A percentile compares a stretch with the other conserved stretches of the same genome.
phyloP scores from a whole-genome alignment of 352 stramenopile species.

The Phytophthora uliginosa region DNA sequence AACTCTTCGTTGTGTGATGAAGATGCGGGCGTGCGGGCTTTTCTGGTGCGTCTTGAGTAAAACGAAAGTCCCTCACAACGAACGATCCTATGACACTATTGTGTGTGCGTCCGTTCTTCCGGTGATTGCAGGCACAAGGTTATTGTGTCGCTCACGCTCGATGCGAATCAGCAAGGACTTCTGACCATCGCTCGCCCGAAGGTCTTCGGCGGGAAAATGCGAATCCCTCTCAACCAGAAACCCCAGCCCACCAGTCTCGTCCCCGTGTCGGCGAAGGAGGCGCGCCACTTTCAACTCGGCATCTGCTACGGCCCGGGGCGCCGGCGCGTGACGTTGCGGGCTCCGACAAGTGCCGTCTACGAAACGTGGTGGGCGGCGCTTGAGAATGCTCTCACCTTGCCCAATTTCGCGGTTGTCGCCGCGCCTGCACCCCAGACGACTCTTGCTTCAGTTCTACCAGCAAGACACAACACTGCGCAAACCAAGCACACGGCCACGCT shows the following conservation, averaged over 20 bases:
- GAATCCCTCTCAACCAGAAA: conserved; percentile 26
- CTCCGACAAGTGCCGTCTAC: conserved; percentile 31
- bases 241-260: conserved; percentile 5
- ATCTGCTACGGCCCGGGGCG: conserved; percentile 26
- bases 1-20: conserved; percentile 38
- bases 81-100: background rate
- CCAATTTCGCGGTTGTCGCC: conserved; percentile 30
- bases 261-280: conserved; percentile 31
- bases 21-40: conserved; percentile 39
- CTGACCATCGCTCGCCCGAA: conserved; percentile 35
- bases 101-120: conserved; percentile 1
- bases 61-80: background rate
- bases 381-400: conserved; percentile 23
- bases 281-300: conserved; percentile 19
- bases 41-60: conserved; percentile 31
- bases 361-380: conserved; percentile 39
- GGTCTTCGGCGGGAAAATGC: conserved; percentile 32
- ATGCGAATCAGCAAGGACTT: conserved; percentile 6
- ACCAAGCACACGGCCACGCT: conserved; percentile 8
- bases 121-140: conserved; percentile 29
- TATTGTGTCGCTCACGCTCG: conserved; percentile 31
- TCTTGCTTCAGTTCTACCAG: conserved; percentile 21
- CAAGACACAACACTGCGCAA: conserved; percentile 7
- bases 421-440: conserved; percentile 11
- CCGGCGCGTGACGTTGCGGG: conserved; percentile 31